Conservation (phyloP, 139 green algal genomes). For the Bryopsis sp. region DNA sequence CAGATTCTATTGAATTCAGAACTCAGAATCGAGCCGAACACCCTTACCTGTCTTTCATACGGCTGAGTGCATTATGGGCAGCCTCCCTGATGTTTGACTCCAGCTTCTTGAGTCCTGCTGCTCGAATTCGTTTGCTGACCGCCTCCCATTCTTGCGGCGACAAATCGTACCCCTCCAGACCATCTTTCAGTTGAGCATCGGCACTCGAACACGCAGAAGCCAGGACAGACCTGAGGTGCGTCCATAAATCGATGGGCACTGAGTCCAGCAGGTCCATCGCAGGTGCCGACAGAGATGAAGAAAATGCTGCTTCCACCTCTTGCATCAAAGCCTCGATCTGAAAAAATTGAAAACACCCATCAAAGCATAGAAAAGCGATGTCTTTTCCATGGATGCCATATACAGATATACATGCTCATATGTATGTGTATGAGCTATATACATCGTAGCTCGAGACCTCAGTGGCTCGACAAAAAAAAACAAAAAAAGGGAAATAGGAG, state of each 20-base stretch:
- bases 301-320: not conserved
- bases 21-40: no score
- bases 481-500: no score
- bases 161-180: slow-evolving; percentile 44
- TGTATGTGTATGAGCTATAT: not conserved
- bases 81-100: slow-evolving; percentile 38
- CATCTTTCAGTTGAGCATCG: not conserved
- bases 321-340: not conserved
- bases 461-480: no score
- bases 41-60: slow-evolving; percentile 61
- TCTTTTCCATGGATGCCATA: not conserved
- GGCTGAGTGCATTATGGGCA: slow-evolving; percentile 53
- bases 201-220: slow-evolving; percentile 10
- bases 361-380: not conserved
- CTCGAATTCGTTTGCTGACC: slow-evolving; percentile 23
- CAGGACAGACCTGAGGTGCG: slow-evolving; percentile 38
- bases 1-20: no score
- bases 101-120: not conserved
- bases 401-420: not conserved
- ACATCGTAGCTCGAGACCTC: no score
- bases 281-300: slow-evolving; percentile 11
- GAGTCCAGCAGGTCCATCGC: slow-evolving; percentile 42
- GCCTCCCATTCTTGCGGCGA: slow-evolving; percentile 24
- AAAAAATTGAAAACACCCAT: not conserved
- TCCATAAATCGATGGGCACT: slow-evolving; percentile 54